Conservation (phyloP, 371 early-diverging fungal genomes). For the Mortierella sp. region DNA sequence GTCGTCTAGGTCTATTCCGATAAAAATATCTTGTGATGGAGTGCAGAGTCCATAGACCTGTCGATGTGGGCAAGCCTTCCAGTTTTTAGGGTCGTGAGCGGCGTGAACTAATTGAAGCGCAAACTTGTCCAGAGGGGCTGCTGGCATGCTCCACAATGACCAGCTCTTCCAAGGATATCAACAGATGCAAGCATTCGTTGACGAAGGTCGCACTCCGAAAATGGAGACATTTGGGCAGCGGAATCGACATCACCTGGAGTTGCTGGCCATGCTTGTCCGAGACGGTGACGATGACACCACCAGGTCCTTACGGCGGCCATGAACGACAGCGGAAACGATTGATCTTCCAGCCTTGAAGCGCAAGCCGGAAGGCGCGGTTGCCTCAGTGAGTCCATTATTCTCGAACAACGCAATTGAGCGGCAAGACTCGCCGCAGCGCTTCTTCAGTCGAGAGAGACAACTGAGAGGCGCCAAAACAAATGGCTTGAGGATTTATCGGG, state of each 20-base stretch:
- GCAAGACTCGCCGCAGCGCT: not conserved
- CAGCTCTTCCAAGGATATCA: not conserved
- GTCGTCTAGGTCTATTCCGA: not conserved
- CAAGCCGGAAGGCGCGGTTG: not conserved
- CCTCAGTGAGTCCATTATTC: not conserved
- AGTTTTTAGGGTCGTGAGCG: not conserved
- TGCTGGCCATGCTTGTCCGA: not conserved
- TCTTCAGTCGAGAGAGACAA: not conserved
- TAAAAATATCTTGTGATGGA: not conserved
- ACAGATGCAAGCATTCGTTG: not conserved
- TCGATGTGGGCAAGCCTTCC: not conserved
- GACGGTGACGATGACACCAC: not conserved
- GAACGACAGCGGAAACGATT: not conserved
- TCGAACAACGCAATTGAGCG: not conserved
- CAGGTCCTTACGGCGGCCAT: not conserved
- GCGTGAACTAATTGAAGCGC: not conserved
- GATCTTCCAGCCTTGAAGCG: not conserved
- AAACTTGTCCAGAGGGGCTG: not conserved
- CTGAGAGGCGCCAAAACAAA: not conserved
- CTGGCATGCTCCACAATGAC: not conserved
- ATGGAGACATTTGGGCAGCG: not conserved
- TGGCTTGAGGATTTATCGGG: not conserved
- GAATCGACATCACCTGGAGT: not conserved
- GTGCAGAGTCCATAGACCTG: not conserved
- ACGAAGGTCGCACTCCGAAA: not conserved